Evolutionary conservation across 768 basidiomycete species (phyloP), one percentile per base, ranked within the genome.

Genomic region (Calocera cornea): DNA sequence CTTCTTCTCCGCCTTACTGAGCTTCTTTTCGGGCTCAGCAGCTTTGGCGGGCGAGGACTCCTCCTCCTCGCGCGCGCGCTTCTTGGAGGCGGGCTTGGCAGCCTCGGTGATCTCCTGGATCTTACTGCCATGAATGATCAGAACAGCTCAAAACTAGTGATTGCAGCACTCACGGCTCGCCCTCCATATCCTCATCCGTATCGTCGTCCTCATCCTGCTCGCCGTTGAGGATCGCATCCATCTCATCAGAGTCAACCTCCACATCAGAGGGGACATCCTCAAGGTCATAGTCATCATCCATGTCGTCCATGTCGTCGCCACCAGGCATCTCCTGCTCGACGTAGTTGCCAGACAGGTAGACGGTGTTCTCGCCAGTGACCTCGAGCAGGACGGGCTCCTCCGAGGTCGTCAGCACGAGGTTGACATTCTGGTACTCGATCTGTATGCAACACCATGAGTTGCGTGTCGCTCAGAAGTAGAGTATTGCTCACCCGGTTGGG

Each of bases 261-360:
- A 91, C 89, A 72, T 93, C 92, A 5, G 87, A 91, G 77, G 87
- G 87, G 65, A 92, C 86, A 67, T 89, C 87, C 41, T 81, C 83
- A n/a, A 90, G 81, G 71, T 85, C 86, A n/a, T 76, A 73, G 65
- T 85, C 83, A 44, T 78, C 77, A 41, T 79, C 82, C 34, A 69
- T 49, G 49, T 70, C 67, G 38, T 68, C 60, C 12, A 70, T 70
- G 65, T 60, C 27, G 27, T 60, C 54, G 19, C 31, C 2, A 68
- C 69, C 16, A 12, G 54, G 54, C 11, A 60, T 2, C 54, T 60
- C 54, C 71, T 78, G 77, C 69, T 74, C 84, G 74, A 94, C 84
- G 76, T 92, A 93, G 77, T 93, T 92, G 66, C 92, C 92, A 70
- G 87, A 86, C 69, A 94, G 77, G 77, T 91, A 85, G 64, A 93